Conservation (phyloP, 208 protist species). For the Porcisia deanei region DNA sequence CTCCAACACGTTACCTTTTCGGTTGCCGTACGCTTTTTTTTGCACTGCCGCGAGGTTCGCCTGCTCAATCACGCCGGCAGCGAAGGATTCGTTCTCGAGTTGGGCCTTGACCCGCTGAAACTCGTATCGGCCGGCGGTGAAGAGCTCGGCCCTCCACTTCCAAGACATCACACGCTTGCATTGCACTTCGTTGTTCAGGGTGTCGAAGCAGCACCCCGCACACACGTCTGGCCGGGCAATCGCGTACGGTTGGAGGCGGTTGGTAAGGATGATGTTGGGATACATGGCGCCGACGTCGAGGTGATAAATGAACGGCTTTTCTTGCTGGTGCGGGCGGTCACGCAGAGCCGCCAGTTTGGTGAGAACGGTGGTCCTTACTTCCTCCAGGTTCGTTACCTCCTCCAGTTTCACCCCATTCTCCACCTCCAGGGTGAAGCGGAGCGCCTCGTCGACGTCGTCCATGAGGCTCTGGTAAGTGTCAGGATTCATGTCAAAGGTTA, state of each 20-base stretch:
- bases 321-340: constrained; percentile 82
- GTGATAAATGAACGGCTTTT: constrained; percentile 99
- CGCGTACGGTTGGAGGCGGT: constrained; percentile 98
- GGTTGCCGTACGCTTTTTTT: constrained; percentile 92
- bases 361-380: constrained; percentile 74
- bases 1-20: constrained; percentile 91
- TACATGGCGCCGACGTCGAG: constrained; percentile 99
- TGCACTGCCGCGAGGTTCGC: constrained; percentile 85
- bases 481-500: constrained; percentile 93
- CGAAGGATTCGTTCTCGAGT: constrained; percentile 96
- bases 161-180: constrained; percentile 98
- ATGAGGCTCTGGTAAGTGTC: constrained; percentile 95
- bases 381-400: constrained; percentile 95
- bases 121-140: constrained; percentile 95
- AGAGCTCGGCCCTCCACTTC: constrained; percentile 98
- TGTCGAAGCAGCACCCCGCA: constrained; percentile 97
- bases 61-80: constrained; percentile 73
- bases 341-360: constrained; percentile 81
- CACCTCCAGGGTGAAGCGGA: constrained; percentile 93
- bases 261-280: constrained; percentile 99
- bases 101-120: constrained; percentile 96
- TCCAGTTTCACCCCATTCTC: constrained; percentile 84
- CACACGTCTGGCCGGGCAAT: constrained; percentile 96
- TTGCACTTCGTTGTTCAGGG: constrained; percentile 92
- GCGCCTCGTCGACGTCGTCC: constrained; percentile 90